Conservation (phyloP, 2,329 filamentous ascomycete genomes). For the Pseudogymnoascus sp. region DNA sequence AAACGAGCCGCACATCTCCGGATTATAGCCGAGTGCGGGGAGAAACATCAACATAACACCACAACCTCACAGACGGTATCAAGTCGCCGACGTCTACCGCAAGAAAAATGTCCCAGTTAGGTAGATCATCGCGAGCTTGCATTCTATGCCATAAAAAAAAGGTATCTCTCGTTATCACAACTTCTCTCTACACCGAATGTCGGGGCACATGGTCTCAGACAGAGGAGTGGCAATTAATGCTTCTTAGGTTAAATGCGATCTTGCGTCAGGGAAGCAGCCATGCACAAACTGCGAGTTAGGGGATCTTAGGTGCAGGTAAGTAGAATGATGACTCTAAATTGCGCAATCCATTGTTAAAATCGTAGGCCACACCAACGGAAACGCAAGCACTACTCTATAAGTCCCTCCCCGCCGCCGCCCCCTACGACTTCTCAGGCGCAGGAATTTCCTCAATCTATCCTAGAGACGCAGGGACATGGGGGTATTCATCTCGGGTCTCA, state of each 20-base stretch:
- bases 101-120: slow-evolving; percentile 2
- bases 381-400: slow-evolving; percentile 9
- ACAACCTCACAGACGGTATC: background rate
- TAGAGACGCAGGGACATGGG: background rate
- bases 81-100: background rate
- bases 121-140: background rate
- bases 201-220: background rate
- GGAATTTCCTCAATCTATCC: background rate
- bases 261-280: background rate
- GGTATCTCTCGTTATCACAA: background rate
- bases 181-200: background rate
- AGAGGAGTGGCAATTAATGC: background rate
- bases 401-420: slow-evolving; percentile 1
- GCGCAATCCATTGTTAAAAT: background rate
- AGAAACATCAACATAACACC: background rate
- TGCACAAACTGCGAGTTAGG: slow-evolving; percentile 10
- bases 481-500: background rate
- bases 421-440: background rate
- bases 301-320: slow-evolving; percentile 8
- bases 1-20: slow-evolving; percentile 5
- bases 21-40: slow-evolving; percentile 9
- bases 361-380: slow-evolving; percentile 7
- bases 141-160: slow-evolving; percentile 9
- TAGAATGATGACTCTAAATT: background rate
- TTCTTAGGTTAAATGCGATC: slow-evolving; percentile 8